Base-by-base conservation (phyloP, 1,139 yeast genomes). In the Hemisphaericaspora xylofermentans region DNA sequence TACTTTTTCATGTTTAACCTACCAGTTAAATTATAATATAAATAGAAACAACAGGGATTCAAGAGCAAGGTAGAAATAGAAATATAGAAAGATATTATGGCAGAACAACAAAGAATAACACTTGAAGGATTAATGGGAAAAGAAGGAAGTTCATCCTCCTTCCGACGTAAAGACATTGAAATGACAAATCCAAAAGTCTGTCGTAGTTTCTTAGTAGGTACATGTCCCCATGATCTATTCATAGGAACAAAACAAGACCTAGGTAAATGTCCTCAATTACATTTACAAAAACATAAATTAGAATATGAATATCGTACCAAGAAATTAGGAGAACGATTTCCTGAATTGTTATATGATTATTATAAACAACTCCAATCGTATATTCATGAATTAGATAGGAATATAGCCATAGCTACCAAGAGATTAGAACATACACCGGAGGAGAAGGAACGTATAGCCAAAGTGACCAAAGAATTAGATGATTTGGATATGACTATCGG, bases 201-300 rank as follows among this genome's bases (percentile, higher is more conserved):
- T 60, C 85, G 86, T 57, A 73, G 88, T 21, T 91, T 83, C 58
- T 61, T 93, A 13, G 88, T 88, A 6, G 96, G 95, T 1, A 77
- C 79, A n/a, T 91, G 98, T 54, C 94, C 96, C 0, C 87, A 86
- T 59, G 96, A 89, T 52, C 60, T 91, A 43, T 85, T 91, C 56
- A 76, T 76, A 13, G 88, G 88, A 5, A 87, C 97, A 13, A 89
- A 88, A 60, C 88, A 86, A 56, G 89, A 86, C 57, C 60, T 87
- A 45, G 96, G 97, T 1, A 74, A 74, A 43, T 91, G 98, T 58
- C 88, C 91, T 1, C 78, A 75, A 51, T 64, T 84, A 18, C 98
- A 91, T 59, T 61, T 82, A 29, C 93, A 88, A 51, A 85, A 85
- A 51, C 82, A 84, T 56, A 85, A 82, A 58, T 60, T 87, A 31